Base-by-base conservation (phyloP, 1,139 yeast genomes). In the Debaryomyces sp. region DNA sequence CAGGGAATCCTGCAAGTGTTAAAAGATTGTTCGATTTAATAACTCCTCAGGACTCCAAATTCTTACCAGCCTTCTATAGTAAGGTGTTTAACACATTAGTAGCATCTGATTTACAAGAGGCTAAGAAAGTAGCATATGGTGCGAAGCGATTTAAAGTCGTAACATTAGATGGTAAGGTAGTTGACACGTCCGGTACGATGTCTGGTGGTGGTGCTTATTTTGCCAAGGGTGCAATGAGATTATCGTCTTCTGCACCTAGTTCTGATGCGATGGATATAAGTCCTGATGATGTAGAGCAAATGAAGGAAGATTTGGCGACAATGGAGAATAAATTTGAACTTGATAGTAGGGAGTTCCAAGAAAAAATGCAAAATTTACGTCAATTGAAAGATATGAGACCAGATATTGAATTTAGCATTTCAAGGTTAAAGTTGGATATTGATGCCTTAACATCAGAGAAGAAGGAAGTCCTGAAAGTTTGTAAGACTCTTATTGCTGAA, bases 171-270 rank as follows among this genome's bases (percentile, higher is more conserved):
- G 99, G 99, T 27, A 88, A 90, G 58, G 75, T 94, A 30, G 94
- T 95, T 49, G 98, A 92, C 61, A 84, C 87, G n/a, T 88, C 96
- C 2, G 99, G 99, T 67, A 89, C 98, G 1, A 87, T 95, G 87
- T 85, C 96, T 45, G 99, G 99, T 60, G 99, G 99, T 68, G 98
- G 98, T 47, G 81, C 79, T 43, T 73, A 78, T 41, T 82, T 81
- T 13, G 77, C 81, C 13, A 74, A 74, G 46, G 95, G 95, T 6
- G 84, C 81, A 0, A 85, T 87, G 94, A 75, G 75, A 49, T 67
- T 81, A 29, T 60, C 66, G 5, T 70, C 76, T 3, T 62, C 72
- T 2, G 56, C 59, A 15, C 58, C 58, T 13, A 53, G 49, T 15
- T 52, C 48, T 21, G 62, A 59, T 36, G 56, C 57, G 22, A 59